These are phyloP conservation scores for Phaeolepiota aurea DNA, from an alignment of 768 basidiomycete species.

Conservation along the genomic window DNA sequence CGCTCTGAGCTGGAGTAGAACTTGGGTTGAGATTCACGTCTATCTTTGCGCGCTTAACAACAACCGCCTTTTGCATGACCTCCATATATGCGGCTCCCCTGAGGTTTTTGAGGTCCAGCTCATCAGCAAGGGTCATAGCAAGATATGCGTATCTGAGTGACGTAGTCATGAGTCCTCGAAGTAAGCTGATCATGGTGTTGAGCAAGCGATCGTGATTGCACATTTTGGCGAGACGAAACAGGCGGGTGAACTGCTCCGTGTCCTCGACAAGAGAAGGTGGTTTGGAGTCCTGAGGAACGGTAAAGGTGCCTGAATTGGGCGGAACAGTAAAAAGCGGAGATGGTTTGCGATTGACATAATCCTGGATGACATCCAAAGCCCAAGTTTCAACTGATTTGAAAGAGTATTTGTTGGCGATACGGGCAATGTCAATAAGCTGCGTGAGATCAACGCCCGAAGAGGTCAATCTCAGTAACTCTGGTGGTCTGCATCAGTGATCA, in stretches of 20 bases:
- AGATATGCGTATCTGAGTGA: conserved; percentile 64
- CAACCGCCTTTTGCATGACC: conserved; percentile 56
- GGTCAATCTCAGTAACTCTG: conserved; percentile 44
- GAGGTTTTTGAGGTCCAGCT: conserved; percentile 50
- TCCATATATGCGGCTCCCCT: conserved; percentile 64
- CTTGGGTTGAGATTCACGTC: conserved; percentile 16
- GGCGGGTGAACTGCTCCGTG: conserved; percentile 44
- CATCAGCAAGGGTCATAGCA: conserved; percentile 67
- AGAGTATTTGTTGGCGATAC: conserved; percentile 63
- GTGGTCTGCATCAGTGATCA: conserved; percentile 39
- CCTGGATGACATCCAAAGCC: conserved; percentile 67
- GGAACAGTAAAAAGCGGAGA: conserved; percentile 26
- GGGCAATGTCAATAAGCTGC: conserved; percentile 53
- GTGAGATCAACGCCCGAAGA: conserved; percentile 41
- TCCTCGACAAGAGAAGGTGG: conserved; percentile 15
- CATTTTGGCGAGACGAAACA: conserved; percentile 59
- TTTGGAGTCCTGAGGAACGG: not conserved
- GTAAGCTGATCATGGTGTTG: conserved; percentile 46
- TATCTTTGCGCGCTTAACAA: conserved; percentile 27
- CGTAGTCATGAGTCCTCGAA: conserved; percentile 52
- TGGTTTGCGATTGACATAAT: conserved; percentile 51
- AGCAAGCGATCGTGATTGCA: conserved; percentile 57
- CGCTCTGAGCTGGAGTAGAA: conserved; percentile 1
- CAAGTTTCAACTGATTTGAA: conserved; percentile 71
- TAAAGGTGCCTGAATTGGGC: not conserved